phyloP scores from a whole-genome alignment of 2,329 filamentous ascomycete genomes.

The Raffaelea ambrosiae region DNA sequence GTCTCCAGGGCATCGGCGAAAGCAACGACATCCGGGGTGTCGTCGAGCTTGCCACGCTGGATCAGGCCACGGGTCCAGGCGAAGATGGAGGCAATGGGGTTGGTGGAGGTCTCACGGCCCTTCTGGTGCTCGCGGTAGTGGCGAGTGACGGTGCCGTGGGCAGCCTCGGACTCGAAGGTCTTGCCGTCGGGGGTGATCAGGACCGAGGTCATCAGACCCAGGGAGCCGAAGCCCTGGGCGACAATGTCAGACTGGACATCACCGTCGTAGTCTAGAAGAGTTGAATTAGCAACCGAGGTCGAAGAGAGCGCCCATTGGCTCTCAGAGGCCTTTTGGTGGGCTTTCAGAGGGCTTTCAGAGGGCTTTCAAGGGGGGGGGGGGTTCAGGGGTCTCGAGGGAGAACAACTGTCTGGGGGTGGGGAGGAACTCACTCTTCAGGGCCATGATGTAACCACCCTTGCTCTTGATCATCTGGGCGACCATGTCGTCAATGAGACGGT shows the following conservation, averaged over 20 bases:
- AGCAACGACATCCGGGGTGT: conserved; percentile 81
- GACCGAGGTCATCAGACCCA: conserved; percentile 97
- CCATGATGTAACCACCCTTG: conserved; percentile 91
- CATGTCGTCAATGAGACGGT: conserved; percentile 99
- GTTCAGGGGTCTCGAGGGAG: background rate
- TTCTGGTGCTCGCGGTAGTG: conserved; percentile 99
- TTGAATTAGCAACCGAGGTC: too few species aligned
- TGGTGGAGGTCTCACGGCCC: conserved; percentile 92
- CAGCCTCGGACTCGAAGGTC: conserved; percentile 95
- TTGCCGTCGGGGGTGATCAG: conserved; percentile 94
- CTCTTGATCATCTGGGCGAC: conserved; percentile 99
- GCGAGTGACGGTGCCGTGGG: conserved; percentile 95
- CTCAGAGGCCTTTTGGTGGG: too few species aligned
- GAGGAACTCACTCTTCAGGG: conserved; percentile 76
- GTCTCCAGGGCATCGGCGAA: conserved; percentile 90
- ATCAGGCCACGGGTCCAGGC: conserved; percentile 94
- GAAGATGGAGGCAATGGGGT: conserved; percentile 98
- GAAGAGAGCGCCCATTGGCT: too few species aligned
- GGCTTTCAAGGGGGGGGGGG: background rate
- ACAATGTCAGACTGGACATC: conserved; percentile 98
- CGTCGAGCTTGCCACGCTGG: conserved; percentile 88
- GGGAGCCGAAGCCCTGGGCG: conserved; percentile 94
- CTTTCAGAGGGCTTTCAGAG: background rate
- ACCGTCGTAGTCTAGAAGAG: conserved; percentile 98
- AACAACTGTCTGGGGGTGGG: too few species aligned